phyloP scores from a whole-genome alignment of 371 early-diverging fungal species.

The Phascolomyces articulosus region DNA sequence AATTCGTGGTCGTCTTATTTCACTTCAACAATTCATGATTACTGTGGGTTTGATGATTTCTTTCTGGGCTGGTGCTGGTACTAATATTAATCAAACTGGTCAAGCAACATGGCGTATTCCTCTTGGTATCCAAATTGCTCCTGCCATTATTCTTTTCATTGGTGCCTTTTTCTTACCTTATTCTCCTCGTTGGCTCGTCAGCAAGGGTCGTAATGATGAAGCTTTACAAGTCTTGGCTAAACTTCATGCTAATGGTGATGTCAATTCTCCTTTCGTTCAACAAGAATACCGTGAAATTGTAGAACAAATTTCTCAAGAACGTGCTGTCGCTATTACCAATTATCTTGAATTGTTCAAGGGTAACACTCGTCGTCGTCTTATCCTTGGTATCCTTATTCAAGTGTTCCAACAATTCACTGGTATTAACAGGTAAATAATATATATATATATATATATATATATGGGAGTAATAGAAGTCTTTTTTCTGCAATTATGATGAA shows the following conservation, averaged over 20 bases:
- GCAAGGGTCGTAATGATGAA: constrained; percentile 75
- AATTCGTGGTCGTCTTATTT: constrained; percentile 55
- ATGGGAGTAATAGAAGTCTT: constrained; percentile 12
- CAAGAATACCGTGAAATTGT: constrained; percentile 82
- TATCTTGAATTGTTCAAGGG: constrained; percentile 77
- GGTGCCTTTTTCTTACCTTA: constrained; percentile 61
- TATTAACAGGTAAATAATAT: constrained; percentile 51
- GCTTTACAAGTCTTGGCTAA: constrained; percentile 75
- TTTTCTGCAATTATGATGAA: background rate
- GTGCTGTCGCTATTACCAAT: constrained; percentile 61
- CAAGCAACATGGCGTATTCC: constrained; percentile 54
- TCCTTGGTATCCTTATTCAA: constrained; percentile 78
- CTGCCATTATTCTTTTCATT: constrained; percentile 45
- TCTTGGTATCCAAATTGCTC: constrained; percentile 52
- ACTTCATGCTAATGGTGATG: constrained; percentile 67
- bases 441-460: constrained; percentile 22
- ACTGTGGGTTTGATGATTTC: constrained; percentile 55
- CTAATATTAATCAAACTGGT: constrained; percentile 23
- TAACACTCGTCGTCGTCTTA: constrained; percentile 58
- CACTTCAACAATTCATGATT: constrained; percentile 50
- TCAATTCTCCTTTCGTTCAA: constrained; percentile 57
- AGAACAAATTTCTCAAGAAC: constrained; percentile 70
- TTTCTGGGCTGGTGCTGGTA: constrained; percentile 50
- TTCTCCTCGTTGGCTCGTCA: constrained; percentile 75
- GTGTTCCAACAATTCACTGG: constrained; percentile 63